Base-by-base conservation (phyloP, 2,329 filamentous ascomycete genomes). In the Incumbomyces lentus region DNA sequence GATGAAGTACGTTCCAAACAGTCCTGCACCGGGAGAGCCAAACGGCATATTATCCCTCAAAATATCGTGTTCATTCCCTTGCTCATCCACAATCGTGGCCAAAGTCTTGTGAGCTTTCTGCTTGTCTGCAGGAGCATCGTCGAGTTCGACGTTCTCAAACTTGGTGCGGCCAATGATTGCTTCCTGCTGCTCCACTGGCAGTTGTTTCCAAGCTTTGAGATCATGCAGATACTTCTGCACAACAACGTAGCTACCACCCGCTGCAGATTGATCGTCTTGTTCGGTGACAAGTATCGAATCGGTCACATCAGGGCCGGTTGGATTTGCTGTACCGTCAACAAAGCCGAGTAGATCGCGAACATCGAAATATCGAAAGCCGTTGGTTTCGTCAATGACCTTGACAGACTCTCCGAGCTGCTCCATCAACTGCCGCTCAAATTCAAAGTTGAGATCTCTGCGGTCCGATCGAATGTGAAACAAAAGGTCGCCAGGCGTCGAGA, bases 31-130 rank as follows among this genome's bases (percentile, higher is more conserved):
- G 0, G 75, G 74, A 0, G 70, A 71, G 0, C 75, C 76, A 58
- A 79, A 79, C 0, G 76, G 75, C 76, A 79, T 79, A 50, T 79
- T 79, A 48, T 79, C 75, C 0, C 76, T 65, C 2, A 79, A 60
- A 34, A 79, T 76, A 31, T 67, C 68, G 50, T 73, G 62, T 58
- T 79, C 75, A 6, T 64, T 60, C 1, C 73, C 74, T 6, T 66
- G 48, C 2, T 71, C 69, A 47, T 74, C 72, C 37, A 71, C 67
- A 32, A 79, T 70, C 0, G 74, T 78, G 2, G 68, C 66, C 0
- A 79, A 68, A 3, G 69, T 69, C 59, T 79, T 79, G 55, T 78
- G 75, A 1, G 74, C 68, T 50, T 66, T 64, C 49, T 77, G 73
- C 14, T 66, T 52, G 0, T 64, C 68, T 0, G 59, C 54, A 1